phyloP scores from a whole-genome alignment of 2,329 filamentous ascomycete species.

The Rhynchosporium graminicola region DNA sequence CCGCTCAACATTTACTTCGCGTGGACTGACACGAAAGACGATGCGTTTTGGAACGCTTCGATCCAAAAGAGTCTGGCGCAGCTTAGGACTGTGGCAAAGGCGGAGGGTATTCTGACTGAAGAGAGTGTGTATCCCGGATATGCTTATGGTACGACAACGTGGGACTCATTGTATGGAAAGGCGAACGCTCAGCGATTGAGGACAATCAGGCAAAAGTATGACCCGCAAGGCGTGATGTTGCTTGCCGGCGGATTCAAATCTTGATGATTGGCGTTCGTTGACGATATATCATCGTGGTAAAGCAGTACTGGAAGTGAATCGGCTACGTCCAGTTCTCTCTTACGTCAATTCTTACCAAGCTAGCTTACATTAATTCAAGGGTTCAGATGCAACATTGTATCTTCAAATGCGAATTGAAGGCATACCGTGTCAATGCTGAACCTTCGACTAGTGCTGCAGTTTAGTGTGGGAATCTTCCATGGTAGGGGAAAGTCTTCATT shows the following conservation, averaged over 20 bases:
- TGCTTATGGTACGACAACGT: background rate
- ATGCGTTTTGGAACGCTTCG: conserved; percentile 7
- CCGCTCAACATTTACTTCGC: background rate
- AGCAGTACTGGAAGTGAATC: no score
- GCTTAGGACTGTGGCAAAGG: background rate
- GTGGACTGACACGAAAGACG: background rate
- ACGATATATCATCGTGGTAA: no score
- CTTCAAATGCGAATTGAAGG: no score
- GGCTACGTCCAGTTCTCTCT: no score
- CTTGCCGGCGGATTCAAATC: background rate
- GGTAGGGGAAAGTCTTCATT: no score
- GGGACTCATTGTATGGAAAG: conserved; percentile 11
- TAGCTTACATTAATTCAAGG: no score
- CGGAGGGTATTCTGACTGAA: conserved; percentile 1
- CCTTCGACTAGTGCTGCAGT: no score
- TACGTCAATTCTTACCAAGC: no score
- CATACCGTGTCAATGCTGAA: no score
- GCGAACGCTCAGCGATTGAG: background rate
- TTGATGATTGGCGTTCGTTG: no score
- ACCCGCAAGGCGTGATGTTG: background rate
- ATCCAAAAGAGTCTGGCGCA: conserved; percentile 6
- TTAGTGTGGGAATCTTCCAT: no score
- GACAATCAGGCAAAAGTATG: background rate
- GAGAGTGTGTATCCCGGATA: conserved; percentile 6
- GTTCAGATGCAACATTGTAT: no score